A percentile compares a stretch with the other conserved stretches of the same genome.
Conservation (phyloP, 2,329 filamentous ascomycete genomes). For the Fusarium sublunatum region DNA sequence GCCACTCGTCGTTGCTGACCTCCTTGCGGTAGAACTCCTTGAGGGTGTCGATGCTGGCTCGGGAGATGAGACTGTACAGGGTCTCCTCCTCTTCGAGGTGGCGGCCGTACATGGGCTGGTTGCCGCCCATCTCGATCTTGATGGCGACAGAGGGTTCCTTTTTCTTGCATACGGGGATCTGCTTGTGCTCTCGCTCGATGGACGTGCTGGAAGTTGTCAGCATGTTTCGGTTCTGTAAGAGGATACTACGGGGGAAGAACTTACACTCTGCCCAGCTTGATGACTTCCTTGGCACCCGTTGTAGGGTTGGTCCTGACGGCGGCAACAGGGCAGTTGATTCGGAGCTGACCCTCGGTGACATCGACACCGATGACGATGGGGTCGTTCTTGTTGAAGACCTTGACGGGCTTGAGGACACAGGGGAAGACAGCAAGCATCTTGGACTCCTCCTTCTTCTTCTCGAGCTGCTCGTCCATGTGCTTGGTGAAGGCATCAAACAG, state of each 20-base stretch:
- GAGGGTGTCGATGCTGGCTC: conserved; percentile 89
- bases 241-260: conserved; percentile 57
- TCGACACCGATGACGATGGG: conserved; percentile 97
- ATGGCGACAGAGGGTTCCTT: conserved; percentile 96
- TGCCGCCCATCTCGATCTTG: conserved; percentile 93
- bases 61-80: conserved; percentile 88
- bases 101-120: conserved; percentile 93
- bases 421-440: conserved; percentile 98
- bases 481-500: conserved; percentile 96
- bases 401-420: conserved; percentile 87
- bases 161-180: conserved; percentile 91
- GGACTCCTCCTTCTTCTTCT: conserved; percentile 95
- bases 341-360: conserved; percentile 88
- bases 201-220: conserved; percentile 72
- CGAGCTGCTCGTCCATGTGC: conserved; percentile 87
- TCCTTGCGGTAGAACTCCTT: conserved; percentile 96
- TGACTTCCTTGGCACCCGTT: conserved; percentile 84
- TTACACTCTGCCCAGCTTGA: conserved; percentile 92
- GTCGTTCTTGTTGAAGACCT: conserved; percentile 97
- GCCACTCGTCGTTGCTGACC: conserved; percentile 93
- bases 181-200: conserved; percentile 98
- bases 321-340: conserved; percentile 88
- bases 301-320: conserved; percentile 84
- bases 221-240: conserved; percentile 35
- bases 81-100: conserved; percentile 92